Evolutionary conservation across 2,329 filamentous ascomycete genomes (phyloP), one percentile per base, ranked within the genome.

Genomic region (Fusarium sp.): DNA sequence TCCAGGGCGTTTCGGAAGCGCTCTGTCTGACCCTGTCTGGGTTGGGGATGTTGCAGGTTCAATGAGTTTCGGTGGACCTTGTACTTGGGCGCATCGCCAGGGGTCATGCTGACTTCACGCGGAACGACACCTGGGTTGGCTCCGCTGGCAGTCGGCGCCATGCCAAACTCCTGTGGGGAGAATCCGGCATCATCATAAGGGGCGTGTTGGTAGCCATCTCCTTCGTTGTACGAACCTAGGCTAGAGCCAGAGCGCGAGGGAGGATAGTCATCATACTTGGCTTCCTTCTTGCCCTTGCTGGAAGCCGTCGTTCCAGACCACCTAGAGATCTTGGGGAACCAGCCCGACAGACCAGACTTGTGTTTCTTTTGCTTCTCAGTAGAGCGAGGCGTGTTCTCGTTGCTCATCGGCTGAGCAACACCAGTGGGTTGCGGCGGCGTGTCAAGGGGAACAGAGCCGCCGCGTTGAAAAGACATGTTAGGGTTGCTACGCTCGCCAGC

Each of bases 231-330:
- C 15, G 89, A 85, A 15, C 85, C 90, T 40, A 95, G 76, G 73
- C 94, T 92, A 0, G 93, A 96, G 1, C 88, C 92, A 11, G 94
- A 96, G 38, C 91, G 90, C 33, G 94, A 97, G n/a, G 83, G 83
- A 5, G 79, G 73, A 34, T 81, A 89, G 79, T 80, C 90, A 81
- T 83, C 91, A 78, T 84, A 90, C 81, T 83, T 90, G 81, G 84
- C 84, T 43, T 87, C 85, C 73, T 86, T 88, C 76, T 84, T 84
- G 44, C 84, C 85, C 72, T 92, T 91, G 44, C 94, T 97, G 1
- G 94, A 97, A 6, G 95, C 88, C 0, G 96, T 99, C 3, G 95
- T 98, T 81, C 97, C 96, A 0, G 95, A 98, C 96, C 96, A 99
- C 43, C 96, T 89, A 7, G 96, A 98, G 67, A 97, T 95, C 83